phyloP scores from a whole-genome alignment of 2,329 filamentous ascomycete species.

The Pyricularia sp. region DNA sequence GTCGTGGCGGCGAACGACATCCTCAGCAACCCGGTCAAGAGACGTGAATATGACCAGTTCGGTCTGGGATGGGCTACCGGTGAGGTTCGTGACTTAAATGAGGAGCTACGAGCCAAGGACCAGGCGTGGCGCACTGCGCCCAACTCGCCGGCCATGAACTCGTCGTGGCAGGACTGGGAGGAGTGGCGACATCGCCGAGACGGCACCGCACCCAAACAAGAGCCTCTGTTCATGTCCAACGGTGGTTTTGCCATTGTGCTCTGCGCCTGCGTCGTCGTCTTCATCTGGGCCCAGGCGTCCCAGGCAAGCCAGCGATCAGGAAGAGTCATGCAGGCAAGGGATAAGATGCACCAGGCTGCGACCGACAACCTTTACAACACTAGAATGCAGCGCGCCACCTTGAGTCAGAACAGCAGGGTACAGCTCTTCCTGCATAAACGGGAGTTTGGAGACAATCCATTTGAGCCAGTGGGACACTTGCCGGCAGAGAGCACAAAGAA shows the following conservation, averaged over 20 bases:
- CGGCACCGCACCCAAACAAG: conserved; percentile 30
- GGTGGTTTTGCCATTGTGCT: conserved; percentile 65
- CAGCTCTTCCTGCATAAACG: conserved; percentile 64
- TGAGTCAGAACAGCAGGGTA: conserved; percentile 53
- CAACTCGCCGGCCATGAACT: conserved; percentile 50
- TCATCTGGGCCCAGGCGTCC: conserved; percentile 58
- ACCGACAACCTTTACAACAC: conserved; percentile 43
- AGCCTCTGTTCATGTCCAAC: conserved; percentile 61
- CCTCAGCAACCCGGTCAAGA: conserved; percentile 66
- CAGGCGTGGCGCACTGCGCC: conserved; percentile 34
- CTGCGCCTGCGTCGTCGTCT: conserved; percentile 53
- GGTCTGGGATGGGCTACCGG: conserved; percentile 61
- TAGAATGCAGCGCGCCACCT: conserved; percentile 36
- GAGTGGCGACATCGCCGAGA: conserved; percentile 51
- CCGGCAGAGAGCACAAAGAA: background rate
- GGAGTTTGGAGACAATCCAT: conserved; percentile 9
- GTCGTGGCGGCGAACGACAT: conserved; percentile 81
- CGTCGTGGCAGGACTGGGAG: conserved; percentile 98
- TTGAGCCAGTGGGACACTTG: background rate
- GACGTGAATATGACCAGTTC: conserved; percentile 67
- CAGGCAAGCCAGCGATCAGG: conserved; percentile 50
- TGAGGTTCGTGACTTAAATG: conserved; percentile 35
- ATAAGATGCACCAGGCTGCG: conserved; percentile 53
- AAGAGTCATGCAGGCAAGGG: conserved; percentile 52
- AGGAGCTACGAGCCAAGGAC: conserved; percentile 26